Evolutionary conservation across 768 basidiomycete genomes (phyloP), one percentile per base, ranked within the genome.

Genomic region (Calocybe cyanea): DNA sequence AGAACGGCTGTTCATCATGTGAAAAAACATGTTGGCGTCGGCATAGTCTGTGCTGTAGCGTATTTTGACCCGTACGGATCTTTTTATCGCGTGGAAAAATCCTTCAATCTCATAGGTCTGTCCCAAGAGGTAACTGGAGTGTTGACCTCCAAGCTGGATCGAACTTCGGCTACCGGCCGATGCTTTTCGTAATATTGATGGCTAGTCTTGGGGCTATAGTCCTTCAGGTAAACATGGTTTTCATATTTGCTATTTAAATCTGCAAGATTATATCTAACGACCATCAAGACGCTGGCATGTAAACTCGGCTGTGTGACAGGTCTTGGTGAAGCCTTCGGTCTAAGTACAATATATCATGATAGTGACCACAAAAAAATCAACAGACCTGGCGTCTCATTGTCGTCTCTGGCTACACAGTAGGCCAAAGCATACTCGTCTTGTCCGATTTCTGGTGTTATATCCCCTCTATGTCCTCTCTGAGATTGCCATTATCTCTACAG

Each of bases 111-210:
- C 23, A 25, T n/a, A 40, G 41, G 37, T 19, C 6, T 43, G 23
- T 38, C 21, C 32, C 5, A 43, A 80, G 79, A 28, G 85, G 87
- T 20, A 90, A 89, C 56, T 87, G 87, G 87, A 76, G 81, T 18
- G 86, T 87, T 15, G 86, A 90, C 63, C 71, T 89, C 9, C 80
- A 85, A 61, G 87, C 86, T 4, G 87, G 87, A 4, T 81, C 83
- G n/a, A 61, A 74, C 30, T 87, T 74, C 55, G 86, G 87, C 11
- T 89, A 89, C 62, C 75, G 77, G 45, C 70, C 86, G 2, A 72
- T 90, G 44, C 83, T 87, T 56, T 71, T 83, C 38, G 77, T 90
- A 37, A 70, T 90, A 4, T 58, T 89, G 31, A 53, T 64, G 51
- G 65, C 87, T 8, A 85, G 85, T 11, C 43, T 87, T 2, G 75